Percentiles rank a stretch among this genome's conserved stretches.
Conservation (phyloP, 2,329 filamentous ascomycete species). For the Coniochaeta sp. region DNA sequence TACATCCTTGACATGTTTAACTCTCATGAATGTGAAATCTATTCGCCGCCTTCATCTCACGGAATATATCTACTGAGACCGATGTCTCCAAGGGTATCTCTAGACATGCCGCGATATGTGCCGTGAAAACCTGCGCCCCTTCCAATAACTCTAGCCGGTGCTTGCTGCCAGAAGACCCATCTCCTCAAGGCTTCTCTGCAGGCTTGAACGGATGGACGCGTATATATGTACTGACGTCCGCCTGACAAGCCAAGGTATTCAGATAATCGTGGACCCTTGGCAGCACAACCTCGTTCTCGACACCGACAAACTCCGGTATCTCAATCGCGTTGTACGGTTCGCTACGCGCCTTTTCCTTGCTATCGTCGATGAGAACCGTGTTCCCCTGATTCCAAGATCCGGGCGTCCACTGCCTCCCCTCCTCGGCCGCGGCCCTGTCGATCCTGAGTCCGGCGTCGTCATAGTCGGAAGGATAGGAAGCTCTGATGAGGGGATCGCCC, state of each 20-base stretch:
- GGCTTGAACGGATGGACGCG: conserved; percentile 38
- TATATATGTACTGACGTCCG: conserved; percentile 58
- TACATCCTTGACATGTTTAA: background rate
- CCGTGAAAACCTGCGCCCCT: background rate
- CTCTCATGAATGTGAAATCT: background rate
- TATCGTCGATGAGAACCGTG: conserved; percentile 87
- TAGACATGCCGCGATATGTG: background rate
- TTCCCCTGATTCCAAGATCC: conserved; percentile 70
- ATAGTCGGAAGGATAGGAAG: conserved; percentile 32
- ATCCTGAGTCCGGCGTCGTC: background rate
- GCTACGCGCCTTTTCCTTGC: conserved; percentile 66
- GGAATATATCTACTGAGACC: background rate
- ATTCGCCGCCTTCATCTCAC: background rate
- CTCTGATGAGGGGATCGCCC: conserved; percentile 38
- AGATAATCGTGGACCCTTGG: conserved; percentile 56
- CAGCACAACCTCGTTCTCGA: conserved; percentile 32
- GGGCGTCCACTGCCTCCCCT: conserved; percentile 4
- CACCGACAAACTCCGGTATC: conserved; percentile 67
- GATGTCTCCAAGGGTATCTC: background rate
- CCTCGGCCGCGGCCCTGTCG: conserved; percentile 15
- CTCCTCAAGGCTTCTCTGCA: conserved; percentile 16
- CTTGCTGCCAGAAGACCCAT: conserved; percentile 7
- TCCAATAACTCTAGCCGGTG: background rate
- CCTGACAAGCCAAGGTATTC: conserved; percentile 43
- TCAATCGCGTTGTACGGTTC: conserved; percentile 80